Base-by-base conservation (phyloP, 177 flowering plant genomes). In the Tripterygium wilfordii region DNA sequence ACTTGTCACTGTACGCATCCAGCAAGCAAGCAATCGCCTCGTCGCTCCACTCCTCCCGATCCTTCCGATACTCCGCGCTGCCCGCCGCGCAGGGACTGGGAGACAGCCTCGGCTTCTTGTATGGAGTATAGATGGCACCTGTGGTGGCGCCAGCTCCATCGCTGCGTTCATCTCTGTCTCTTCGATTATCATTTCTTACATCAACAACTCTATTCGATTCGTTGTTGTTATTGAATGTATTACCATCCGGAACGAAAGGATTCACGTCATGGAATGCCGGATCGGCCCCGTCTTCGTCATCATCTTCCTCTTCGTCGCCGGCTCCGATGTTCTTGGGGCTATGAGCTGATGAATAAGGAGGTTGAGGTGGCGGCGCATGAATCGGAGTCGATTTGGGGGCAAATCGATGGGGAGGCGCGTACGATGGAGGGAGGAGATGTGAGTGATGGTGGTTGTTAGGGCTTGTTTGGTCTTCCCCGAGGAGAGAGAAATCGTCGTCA, bases 1-100 rank as follows among this genome's bases (percentile, higher is more conserved):
- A 86, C 68, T 91, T 91, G 48, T 83, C 96, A 39, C 73, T 71
- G 49, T 83, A 91, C 45, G 95, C 94, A 6, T 88, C 95, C 8
- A 72, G 63, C 30, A 74, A 45, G 30, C 70, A 70, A 22, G 53
- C 42, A 29, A 74, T 74, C 44, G 79, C 76, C 22, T 70, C 19
- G 37, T 70, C 79, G 51, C 71, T 60, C 78, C 78, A 72, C 45
- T 72, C 77, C 58, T 71, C 76, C 42, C 76, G 30, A 22, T 71
- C 76, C 54, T 71, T 71, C 51, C 72, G 22, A 24, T 57, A 61
- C 42, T 68, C 68, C 10, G 43, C 54, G 24, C 25, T 28, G 18
- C 32, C 58, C 26, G n/a, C n/a, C n/a, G 14, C 10, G 43, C 36
- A 12, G 36, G n/a, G n/a, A 68, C 20, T 58, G 70, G 21, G 77